These are phyloP conservation scores for Conticribra guillardii DNA, from an alignment of 108 stramenopile genomes.

Conservation along the genomic window DNA sequence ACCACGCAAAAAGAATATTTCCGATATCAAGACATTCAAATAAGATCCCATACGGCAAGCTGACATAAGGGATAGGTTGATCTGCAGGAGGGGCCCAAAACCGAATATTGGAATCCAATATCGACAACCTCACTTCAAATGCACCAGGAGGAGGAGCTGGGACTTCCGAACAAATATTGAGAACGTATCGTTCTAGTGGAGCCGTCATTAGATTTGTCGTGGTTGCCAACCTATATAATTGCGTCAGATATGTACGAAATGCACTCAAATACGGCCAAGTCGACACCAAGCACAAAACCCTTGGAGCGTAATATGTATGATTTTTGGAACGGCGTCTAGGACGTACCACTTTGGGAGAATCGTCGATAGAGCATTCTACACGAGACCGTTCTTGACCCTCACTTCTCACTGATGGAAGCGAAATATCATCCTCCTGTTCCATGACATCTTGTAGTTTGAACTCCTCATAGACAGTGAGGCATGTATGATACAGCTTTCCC, in stretches of 20 bases:
- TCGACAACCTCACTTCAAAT: slow-evolving; percentile 83
- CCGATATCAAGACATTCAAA: slow-evolving; percentile 92
- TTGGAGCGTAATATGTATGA: slow-evolving; percentile 76
- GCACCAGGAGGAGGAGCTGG: slow-evolving; percentile 96
- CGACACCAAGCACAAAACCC: slow-evolving; percentile 90
- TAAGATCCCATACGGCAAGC: slow-evolving; percentile 84
- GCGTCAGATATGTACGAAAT: slow-evolving; percentile 89
- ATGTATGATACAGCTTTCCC: slow-evolving; percentile 83
- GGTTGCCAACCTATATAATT: slow-evolving; percentile 92
- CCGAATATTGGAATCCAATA: slow-evolving; percentile 76
- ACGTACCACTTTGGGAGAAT: slow-evolving; percentile 24
- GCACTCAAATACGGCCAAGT: slow-evolving; percentile 94
- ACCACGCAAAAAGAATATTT: slow-evolving; percentile 82
- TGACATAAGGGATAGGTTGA: slow-evolving; percentile 94
- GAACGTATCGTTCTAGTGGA: slow-evolving; percentile 95
- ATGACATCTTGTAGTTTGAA: slow-evolving; percentile 26
- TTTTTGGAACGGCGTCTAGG: slow-evolving; percentile 29
- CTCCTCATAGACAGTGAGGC: slow-evolving; percentile 86
- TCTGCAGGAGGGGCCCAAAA: slow-evolving; percentile 95
- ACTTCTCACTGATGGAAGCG: slow-evolving; percentile 10
- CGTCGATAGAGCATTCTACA: slow-evolving; percentile 38
- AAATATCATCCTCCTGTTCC: slow-evolving; percentile 32
- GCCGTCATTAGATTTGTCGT: slow-evolving; percentile 84
- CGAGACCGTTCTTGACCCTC: slow-evolving; percentile 45
- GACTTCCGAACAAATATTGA: slow-evolving; percentile 94